These are phyloP conservation scores for Epichloe typhina DNA, from an alignment of 2,329 filamentous ascomycete species.

Conservation along the genomic window DNA sequence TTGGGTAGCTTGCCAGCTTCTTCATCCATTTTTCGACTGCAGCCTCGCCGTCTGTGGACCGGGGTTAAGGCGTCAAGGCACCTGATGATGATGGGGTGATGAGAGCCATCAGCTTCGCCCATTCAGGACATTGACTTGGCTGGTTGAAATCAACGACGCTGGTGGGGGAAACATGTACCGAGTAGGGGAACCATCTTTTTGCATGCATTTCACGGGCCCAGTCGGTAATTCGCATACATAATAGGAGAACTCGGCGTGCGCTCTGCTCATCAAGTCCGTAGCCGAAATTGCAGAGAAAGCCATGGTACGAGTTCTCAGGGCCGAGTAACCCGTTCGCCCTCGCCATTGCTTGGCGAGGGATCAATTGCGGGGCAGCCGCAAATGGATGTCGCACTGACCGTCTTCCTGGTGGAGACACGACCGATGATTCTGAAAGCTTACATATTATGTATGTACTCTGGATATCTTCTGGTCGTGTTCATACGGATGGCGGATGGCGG, in stretches of 20 bases:
- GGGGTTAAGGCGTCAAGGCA: neutral
- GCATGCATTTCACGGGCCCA: too few species aligned
- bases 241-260: neutral
- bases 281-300: conserved; percentile 3
- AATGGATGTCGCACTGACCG: conserved; percentile 3
- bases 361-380: conserved; percentile 1
- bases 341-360: conserved; percentile 2
- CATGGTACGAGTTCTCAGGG: neutral
- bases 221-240: neutral
- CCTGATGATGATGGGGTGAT: neutral
- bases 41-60: neutral
- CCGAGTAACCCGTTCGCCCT: neutral
- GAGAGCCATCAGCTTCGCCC: too few species aligned
- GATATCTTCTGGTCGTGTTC: too few species aligned
- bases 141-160: too few species aligned
- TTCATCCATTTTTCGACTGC: neutral
- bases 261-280: neutral
- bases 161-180: too few species aligned
- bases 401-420: conserved; percentile 1
- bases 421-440: neutral
- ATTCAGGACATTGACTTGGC: too few species aligned
- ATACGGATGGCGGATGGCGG: too few species aligned
- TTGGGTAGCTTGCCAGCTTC: conserved; percentile 17
- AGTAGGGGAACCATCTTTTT: too few species aligned
- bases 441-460: too few species aligned